Evolutionary conservation across 257 asterid species (phyloP).

Genomic region (Fraxinus excelsior): DNA sequence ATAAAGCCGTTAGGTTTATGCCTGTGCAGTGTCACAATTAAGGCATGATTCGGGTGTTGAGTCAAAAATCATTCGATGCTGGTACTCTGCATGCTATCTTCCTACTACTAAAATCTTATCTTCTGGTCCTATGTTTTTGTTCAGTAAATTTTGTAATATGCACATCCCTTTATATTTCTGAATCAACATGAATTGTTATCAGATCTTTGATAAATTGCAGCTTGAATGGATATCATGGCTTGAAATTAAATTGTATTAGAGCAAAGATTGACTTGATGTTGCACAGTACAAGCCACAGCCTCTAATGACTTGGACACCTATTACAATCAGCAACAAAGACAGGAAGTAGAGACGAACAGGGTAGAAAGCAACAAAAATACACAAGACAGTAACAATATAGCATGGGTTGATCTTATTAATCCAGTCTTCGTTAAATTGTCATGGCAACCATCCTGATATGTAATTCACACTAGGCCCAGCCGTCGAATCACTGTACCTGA

Average conservation of each 20-base stretch:
- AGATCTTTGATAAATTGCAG: background rate
- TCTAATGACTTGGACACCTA: background rate
- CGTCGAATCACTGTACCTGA: constrained; percentile 70
- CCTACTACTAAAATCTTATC: background rate
- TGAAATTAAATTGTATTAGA: background rate
- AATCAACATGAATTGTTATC: too few species aligned
- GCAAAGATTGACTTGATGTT: background rate
- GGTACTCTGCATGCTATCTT: background rate
- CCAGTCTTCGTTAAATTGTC: constrained; percentile 20
- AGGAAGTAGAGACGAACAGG: background rate
- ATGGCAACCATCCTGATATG: constrained; percentile 86
- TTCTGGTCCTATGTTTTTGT: background rate
- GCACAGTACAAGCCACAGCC: background rate
- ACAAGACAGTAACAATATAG: too few species aligned
- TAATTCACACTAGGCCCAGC: constrained; percentile 94
- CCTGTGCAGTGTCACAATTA: constrained; percentile 61
- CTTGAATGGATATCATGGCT: background rate
- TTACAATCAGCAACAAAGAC: background rate
- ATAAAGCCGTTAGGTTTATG: constrained; percentile 68
- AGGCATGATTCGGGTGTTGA: constrained; percentile 38
- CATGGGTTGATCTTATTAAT: background rate
- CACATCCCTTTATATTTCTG: background rate
- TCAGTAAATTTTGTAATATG: background rate
- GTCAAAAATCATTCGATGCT: background rate
- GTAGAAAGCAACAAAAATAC: too few species aligned